Evolutionary conservation across 2,329 filamentous ascomycete species (phyloP).

Genomic region (Colletotrichum incanum): DNA sequence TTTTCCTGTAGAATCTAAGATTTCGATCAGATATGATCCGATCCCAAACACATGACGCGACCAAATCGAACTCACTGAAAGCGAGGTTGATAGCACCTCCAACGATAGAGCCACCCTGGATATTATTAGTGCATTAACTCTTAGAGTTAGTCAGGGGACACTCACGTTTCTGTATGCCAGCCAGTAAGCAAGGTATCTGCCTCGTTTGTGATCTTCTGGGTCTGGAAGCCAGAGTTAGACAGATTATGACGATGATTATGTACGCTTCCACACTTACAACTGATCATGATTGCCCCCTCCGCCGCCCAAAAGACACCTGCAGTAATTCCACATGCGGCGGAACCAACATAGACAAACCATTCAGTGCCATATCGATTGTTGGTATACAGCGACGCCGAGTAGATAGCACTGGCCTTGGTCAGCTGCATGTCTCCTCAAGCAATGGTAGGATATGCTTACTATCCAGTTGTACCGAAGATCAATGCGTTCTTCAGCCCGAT

Average conservation of each 20-base stretch:
- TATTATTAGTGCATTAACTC: neutral
- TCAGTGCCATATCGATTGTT: constrained; percentile 52
- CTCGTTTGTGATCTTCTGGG: constrained; percentile 26
- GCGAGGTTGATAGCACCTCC: constrained; percentile 28
- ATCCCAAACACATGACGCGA: rapidly evolving
- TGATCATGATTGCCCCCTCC: constrained; percentile 49
- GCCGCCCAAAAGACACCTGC: constrained; percentile 49
- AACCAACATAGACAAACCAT: constrained; percentile 46
- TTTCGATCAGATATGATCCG: neutral
- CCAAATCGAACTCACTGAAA: neutral
- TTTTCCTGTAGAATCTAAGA: constrained; percentile 12
- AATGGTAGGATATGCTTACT: constrained; percentile 1
- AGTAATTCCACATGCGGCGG: constrained; percentile 46
- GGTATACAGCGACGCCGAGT: constrained; percentile 55
- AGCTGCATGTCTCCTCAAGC: too few relatives aligned
- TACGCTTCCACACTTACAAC: constrained; percentile 15
- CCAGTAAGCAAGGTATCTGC: constrained; percentile 26
- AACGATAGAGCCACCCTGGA: constrained; percentile 21
- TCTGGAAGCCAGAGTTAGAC: neutral
- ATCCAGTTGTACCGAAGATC: constrained; percentile 31
- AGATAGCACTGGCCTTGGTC: constrained; percentile 43
- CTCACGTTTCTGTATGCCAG: constrained; percentile 26
- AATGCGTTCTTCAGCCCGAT: constrained; percentile 24
- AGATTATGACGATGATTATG: too few relatives aligned
- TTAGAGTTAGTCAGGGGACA: too few relatives aligned